Percentiles rank a stretch among this genome's conserved stretches.
phyloP scores from a whole-genome alignment of 768 basidiomycete species.

The Pleurotus giganteus region DNA sequence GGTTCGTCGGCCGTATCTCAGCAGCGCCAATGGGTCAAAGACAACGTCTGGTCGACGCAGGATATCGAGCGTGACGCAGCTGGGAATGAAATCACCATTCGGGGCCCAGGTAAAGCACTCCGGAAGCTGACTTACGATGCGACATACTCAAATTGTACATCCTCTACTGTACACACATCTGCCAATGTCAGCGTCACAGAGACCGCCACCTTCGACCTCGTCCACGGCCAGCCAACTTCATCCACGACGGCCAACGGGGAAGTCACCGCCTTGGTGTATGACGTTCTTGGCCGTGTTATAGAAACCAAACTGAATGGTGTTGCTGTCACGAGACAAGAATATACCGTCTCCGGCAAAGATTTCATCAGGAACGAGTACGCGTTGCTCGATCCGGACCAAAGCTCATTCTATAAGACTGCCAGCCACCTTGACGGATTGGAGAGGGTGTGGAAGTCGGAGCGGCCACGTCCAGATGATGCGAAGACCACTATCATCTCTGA shows the following conservation, averaged over 20 bases:
- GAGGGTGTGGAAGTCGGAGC: background rate
- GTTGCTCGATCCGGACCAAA: background rate
- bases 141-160: background rate
- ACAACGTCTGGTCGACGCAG: background rate
- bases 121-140: background rate
- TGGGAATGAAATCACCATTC: background rate
- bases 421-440: constrained; percentile 5
- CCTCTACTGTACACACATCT: background rate
- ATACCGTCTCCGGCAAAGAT: background rate
- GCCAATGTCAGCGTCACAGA: background rate
- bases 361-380: background rate
- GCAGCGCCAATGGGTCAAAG: constrained; percentile 3
- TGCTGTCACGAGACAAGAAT: background rate
- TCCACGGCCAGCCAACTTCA: background rate
- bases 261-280: background rate
- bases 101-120: background rate
- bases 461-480: background rate
- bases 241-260: background rate
- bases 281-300: background rate
- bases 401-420: background rate
- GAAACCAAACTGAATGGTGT: background rate
- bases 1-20: background rate
- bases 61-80: background rate
- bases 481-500: background rate
- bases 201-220: background rate